Evolutionary conservation across 2,329 filamentous ascomycete genomes (phyloP).

Genomic region (Cladorrhinum sp.): DNA sequence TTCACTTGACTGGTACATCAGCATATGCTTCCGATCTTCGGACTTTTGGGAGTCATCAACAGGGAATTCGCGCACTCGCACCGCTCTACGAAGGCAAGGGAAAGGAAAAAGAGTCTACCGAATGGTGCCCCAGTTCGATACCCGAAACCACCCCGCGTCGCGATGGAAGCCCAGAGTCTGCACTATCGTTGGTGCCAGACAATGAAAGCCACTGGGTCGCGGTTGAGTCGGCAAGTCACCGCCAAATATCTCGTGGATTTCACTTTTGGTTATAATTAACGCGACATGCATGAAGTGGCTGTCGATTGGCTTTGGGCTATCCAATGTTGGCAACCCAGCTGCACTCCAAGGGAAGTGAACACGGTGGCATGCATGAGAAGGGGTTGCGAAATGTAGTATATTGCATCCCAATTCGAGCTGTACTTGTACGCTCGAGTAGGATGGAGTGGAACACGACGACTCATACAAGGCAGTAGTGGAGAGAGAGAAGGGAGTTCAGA

Average conservation of each 20-base stretch:
- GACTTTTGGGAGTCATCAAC: neutral
- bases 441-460: neutral
- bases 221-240: constrained; percentile 20
- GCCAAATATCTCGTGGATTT: constrained; percentile 18
- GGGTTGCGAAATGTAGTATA: neutral
- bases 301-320: neutral
- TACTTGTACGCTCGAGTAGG: neutral
- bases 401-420: neutral
- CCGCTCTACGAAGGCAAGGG: neutral
- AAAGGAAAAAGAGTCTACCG: constrained; percentile 5
- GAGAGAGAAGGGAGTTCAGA: neutral
- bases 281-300: constrained; percentile 1
- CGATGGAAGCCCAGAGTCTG: neutral
- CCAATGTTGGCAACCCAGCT: neutral
- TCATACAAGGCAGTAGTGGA: neutral
- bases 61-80: neutral
- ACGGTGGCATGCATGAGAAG: neutral
- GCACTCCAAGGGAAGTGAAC: neutral
- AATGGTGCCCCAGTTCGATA: constrained; percentile 4
- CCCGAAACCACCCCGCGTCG: constrained; percentile 2
- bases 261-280: constrained; percentile 17
- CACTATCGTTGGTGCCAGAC: neutral
- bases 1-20: constrained; percentile 31
- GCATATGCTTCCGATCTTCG: constrained; percentile 24
- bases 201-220: constrained; percentile 12